Evolutionary conservation across 23 red algal species (phyloP), one percentile per base, ranked within the genome.

Genomic region (Gracilaria gracilis): DNA sequence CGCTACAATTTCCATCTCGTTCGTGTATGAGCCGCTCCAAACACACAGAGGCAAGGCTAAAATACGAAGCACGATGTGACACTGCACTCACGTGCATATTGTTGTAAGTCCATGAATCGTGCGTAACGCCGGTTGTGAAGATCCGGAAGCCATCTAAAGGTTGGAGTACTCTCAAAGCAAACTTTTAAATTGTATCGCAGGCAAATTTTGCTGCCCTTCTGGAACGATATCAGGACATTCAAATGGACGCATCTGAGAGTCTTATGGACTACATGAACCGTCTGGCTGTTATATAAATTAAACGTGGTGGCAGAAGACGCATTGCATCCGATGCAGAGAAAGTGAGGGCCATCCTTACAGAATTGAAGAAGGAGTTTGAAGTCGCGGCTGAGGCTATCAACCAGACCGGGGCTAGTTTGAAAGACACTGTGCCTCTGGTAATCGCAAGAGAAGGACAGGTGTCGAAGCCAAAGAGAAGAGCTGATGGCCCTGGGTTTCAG

Each of bases 251-350:
- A 33, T 58, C 47, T 5, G 54, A 83, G 20, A 83, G 15, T 6
- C 20, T 83, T 12, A 11, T 83, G 33, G 57, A 83, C 51, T 83
- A 83, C 57, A 58, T 83, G n/a, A 83, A 83, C 80, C 50, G 80
- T 6, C 39, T 79, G 42, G 42, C 75, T 9, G 75, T 54, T 9
- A 25, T 50, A 51, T 6, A 79, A 23, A 46, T 48, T 32, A 6
- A 50, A 79, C 23, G 12, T 79, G 0, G 75, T 28, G 39, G 75
- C 15, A 79, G 49, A 14, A 16, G 75, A 12, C 42, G 23, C 23
- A 35, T 19, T n/a, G 20, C 24, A 1, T 31, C 20, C 19, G 57
- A 58, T 29, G 29, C 33, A n/a, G 80, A 83, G 36, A 62, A 83
- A 23, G 8, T 42, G 17, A 9, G 54, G 20, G 57, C 80, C 6